Base-by-base conservation (phyloP, 192 early-diverging fungal genomes). In the Radiomyces spectabilis region DNA sequence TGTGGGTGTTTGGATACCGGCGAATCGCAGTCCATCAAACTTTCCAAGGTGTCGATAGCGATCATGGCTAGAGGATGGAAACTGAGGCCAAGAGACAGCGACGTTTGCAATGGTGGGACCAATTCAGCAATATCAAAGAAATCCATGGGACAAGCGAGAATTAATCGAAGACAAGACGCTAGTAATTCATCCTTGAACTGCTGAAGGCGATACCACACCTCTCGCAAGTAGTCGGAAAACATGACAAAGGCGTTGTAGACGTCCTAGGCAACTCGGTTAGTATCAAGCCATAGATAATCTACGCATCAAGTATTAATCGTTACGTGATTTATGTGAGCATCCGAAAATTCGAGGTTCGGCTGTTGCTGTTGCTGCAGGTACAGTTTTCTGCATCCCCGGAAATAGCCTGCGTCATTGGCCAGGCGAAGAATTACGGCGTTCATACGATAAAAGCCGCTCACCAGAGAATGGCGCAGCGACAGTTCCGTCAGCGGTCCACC, bases 131-230 rank as follows among this genome's bases (percentile, higher is more conserved):
- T 54, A 21, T 72, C 63, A 21, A 80, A 61, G 9, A 91, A 71
- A 6, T 80, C 82, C 3, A 57, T 26, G 1, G 88, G 87, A 40
- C 61, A 68, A 1, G 74, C 63, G 1, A 91, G 77, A 4, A 89
- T 68, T 16, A 89, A 54, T 18, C 74, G 68, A 18, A 91, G 57
- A 42, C 85, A 85, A 2, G 82, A 73, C 2, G 76, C 81, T 7
- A 89, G 66, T 8, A 91, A 67, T 37, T 91, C 88, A 50, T 89
- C 88, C 59, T 87, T 86, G 61, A 78, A 88, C 47, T 79, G 81
- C 4, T 77, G 57, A 42, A 88, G 66, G 27, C 76, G 61, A 21
- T 77, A 68, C 24, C 73, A 67, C n/a, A 88, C 78, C 31, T 84
- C 74, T 9, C 69, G 56, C 30, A 89, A 32, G 42, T 79, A 84